Conservation (phyloP, 371 early-diverging fungal genomes). For the Choanephora cucurbitarum region DNA sequence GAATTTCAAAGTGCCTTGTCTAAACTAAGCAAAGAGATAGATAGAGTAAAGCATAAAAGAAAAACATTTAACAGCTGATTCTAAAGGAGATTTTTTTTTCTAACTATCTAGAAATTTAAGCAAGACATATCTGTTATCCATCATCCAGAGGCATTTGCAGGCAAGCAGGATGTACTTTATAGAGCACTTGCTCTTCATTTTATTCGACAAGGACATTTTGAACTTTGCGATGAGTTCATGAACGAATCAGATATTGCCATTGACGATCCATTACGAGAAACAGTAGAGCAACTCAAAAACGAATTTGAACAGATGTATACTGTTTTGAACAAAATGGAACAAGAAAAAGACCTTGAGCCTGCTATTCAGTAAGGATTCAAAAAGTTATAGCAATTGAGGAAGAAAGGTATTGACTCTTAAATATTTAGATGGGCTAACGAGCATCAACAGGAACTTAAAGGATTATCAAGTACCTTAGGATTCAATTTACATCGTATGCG, state of each 20-base stretch:
- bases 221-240: constrained; percentile 65
- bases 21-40: constrained; percentile 79
- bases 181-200: constrained; percentile 76
- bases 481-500: constrained; percentile 81
- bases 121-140: constrained; percentile 58
- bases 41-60: constrained; percentile 53
- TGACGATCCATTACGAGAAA: constrained; percentile 33
- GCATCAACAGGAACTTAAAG: constrained; percentile 59
- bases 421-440: constrained; percentile 80
- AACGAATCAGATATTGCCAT: constrained; percentile 43
- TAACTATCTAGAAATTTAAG: constrained; percentile 56
- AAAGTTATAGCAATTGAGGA: neutral
- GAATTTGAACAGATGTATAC: constrained; percentile 45
- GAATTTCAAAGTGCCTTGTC: constrained; percentile 64
- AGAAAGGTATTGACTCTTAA: too few relatives aligned
- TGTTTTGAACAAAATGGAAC: constrained; percentile 35
- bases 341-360: constrained; percentile 23
- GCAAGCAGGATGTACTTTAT: constrained; percentile 60
- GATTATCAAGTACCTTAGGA: constrained; percentile 71
- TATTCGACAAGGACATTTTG: constrained; percentile 87
- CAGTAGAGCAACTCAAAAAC: constrained; percentile 32
- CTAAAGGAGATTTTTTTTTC: neutral
- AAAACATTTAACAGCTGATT: neutral
- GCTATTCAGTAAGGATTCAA: constrained; percentile 31
- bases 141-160: constrained; percentile 70